These are phyloP conservation scores for Mortierella sp. DNA, from an alignment of 371 early-diverging fungal genomes.

Conservation along the genomic window DNA sequence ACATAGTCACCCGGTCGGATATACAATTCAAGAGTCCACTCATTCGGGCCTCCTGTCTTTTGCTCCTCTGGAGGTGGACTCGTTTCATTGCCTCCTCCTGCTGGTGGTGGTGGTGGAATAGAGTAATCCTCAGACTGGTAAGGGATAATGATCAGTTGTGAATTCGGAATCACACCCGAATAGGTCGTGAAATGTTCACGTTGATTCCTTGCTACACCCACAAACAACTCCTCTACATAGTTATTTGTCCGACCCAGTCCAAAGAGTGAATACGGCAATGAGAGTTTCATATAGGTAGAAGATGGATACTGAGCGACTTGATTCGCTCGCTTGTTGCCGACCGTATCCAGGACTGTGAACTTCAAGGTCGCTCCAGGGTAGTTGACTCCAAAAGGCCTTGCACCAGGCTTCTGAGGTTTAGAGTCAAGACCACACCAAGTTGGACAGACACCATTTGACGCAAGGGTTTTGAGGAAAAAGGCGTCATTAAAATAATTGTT, in stretches of 20 bases:
- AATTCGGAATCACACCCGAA: slow-evolving; percentile 91
- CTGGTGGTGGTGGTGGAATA: slow-evolving; percentile 60
- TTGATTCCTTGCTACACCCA: slow-evolving; percentile 81
- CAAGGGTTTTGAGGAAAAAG: slow-evolving; percentile 89
- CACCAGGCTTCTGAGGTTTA: slow-evolving; percentile 44
- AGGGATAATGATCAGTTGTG: slow-evolving; percentile 90
- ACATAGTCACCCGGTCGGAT: slow-evolving; percentile 87
- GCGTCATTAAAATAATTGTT: slow-evolving; percentile 94
- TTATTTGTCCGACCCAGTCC: slow-evolving; percentile 96
- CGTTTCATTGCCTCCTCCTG: slow-evolving; percentile 4
- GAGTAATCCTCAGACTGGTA: slow-evolving; percentile 65
- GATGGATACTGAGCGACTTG: slow-evolving; percentile 86
- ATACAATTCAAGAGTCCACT: slow-evolving; percentile 89
- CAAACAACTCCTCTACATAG: slow-evolving; percentile 92
- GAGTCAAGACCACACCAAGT: slow-evolving; percentile 55
- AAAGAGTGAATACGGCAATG: slow-evolving; percentile 86
- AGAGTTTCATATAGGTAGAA: slow-evolving; percentile 76
- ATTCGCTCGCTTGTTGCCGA: slow-evolving; percentile 79
- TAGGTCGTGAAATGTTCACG: slow-evolving; percentile 58
- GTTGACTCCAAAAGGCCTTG: slow-evolving; percentile 82
- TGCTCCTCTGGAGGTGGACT: slow-evolving; percentile 7
- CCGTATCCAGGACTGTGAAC: slow-evolving; percentile 83
- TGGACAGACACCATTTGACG: slow-evolving; percentile 82
- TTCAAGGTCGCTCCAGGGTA: slow-evolving; percentile 87
- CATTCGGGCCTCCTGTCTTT: slow-evolving; percentile 41